Evolutionary conservation across 2,329 filamentous ascomycete species (phyloP).

Genomic region (Chalaropsis ovoidea): DNA sequence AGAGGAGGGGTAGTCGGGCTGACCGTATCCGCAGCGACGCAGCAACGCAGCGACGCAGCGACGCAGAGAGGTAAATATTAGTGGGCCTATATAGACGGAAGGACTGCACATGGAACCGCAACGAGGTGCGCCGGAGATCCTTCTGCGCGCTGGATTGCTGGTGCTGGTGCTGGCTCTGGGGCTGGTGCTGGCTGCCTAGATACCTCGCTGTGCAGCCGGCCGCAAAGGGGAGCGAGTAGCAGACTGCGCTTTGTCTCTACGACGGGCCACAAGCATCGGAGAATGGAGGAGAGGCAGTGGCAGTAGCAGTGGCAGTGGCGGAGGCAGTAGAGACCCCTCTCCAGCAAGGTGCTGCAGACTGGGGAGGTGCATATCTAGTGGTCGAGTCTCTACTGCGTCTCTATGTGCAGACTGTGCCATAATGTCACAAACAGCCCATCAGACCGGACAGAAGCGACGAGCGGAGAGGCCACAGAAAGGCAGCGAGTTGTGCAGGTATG

Average conservation of each 20-base stretch:
- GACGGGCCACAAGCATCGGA: not conserved
- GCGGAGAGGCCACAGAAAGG: not conserved
- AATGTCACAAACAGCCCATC: not conserved
- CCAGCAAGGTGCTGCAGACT: not conserved
- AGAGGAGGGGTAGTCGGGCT: slow-evolving; percentile 9
- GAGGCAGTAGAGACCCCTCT: not conserved
- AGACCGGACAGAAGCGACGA: not conserved
- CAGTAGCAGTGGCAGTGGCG: not conserved
- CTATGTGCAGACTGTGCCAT: not conserved
- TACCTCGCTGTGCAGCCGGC: not conserved
- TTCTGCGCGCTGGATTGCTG: not conserved
- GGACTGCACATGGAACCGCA: slow-evolving; percentile 7
- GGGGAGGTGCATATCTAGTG: not conserved
- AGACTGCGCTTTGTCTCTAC: too few species aligned
- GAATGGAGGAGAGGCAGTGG: not conserved
- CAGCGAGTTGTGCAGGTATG: not conserved
- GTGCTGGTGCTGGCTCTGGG: not conserved
- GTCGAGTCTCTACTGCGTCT: not conserved
- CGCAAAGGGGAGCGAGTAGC: too few species aligned
- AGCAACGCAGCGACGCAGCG: too few species aligned
- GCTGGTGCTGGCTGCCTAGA: not conserved
- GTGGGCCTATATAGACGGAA: slow-evolving; percentile 17
- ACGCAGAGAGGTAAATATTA: slow-evolving; percentile 14
- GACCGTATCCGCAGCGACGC: slow-evolving; percentile 8
- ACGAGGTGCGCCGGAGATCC: not conserved